Conservation (phyloP, 805 yeast genomes). For the Wickerhamiella slavikovae region DNA sequence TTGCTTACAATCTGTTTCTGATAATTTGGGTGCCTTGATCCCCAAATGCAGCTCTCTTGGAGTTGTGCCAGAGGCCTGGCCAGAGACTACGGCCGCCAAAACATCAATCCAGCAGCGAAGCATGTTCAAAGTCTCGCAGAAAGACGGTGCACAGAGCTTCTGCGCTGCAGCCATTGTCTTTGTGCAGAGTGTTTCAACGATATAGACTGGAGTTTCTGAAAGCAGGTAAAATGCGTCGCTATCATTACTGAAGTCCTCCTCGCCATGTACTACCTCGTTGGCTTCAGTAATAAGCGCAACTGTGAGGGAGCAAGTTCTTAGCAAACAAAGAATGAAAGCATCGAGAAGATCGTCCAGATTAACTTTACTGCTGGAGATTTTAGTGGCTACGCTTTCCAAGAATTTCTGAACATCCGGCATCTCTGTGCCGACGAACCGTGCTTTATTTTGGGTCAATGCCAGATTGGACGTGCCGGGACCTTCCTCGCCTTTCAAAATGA, state of each 20-base stretch:
- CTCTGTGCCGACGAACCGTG: neutral
- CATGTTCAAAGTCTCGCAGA: conserved; percentile 23
- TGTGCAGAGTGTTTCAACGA: conserved; percentile 9
- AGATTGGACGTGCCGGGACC: conserved; percentile 1
- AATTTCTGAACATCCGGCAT: neutral
- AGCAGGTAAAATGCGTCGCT: conserved; percentile 33
- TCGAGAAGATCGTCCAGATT: conserved; percentile 10
- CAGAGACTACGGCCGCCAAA: conserved; percentile 8
- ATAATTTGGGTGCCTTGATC: conserved; percentile 4
- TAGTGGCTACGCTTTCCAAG: conserved; percentile 1
- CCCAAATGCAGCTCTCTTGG: conserved; percentile 6
- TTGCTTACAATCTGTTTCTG: conserved; percentile 2
- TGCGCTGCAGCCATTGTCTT: conserved; percentile 29
- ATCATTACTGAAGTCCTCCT: conserved; percentile 21
- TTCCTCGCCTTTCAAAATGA: too few relatives aligned
- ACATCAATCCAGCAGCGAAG: conserved; percentile 11
- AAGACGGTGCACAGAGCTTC: conserved; percentile 20
- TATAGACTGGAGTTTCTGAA: conserved; percentile 8
- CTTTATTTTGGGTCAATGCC: too few relatives aligned
- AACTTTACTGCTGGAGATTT: too few relatives aligned
- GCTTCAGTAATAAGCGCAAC: conserved; percentile 8
- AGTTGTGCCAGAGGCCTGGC: too few relatives aligned
- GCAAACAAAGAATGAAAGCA: conserved; percentile 12
- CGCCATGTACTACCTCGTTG: conserved; percentile 13
- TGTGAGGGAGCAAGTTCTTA: conserved; percentile 8